Evolutionary conservation across 208 protist species (phyloP), one percentile per base, ranked within the genome.

Genomic region (Novymonas esmeraldas): DNA sequence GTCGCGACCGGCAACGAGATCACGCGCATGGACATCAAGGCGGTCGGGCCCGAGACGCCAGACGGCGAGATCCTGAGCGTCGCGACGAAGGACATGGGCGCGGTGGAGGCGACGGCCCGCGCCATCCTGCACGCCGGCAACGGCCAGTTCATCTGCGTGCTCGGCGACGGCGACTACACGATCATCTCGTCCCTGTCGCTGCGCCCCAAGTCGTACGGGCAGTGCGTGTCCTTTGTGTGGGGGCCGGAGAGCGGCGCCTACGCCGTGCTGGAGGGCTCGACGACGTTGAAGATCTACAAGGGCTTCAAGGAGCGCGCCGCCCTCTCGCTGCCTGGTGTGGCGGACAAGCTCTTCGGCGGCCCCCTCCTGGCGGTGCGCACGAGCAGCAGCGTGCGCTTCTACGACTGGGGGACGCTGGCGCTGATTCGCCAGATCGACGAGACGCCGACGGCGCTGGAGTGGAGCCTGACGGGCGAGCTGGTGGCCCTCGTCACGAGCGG

Each of bases 131-230:
- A 99, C 78, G 96, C 94, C 52, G 82, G 84, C 26, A 98, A 98
- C 70, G 98, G 98, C 33, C 94, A 98, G 65, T 99, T 96, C 56
- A 82, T 97, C 45, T 91, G 97, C 18, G 76, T 96, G n/a, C 75
- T 99, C 5, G 97, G 97, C 36, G 98, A 99, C 54, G 90, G 90
- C 54, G 98, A 99, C 66, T 99, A 98, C 86, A 98, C 98, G 49
- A 98, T 99, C 73, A 95, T 99, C 73, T 99, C 98, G 26, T 96
- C 98, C 2, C 78, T 99, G 4, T 94, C 89, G 0, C 96, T 96
- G 86, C 84, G 98, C 6, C 97, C 97, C 49, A 99, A 99, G 81
- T 85, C 82, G 24, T 99, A 98, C 76, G 99, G 99, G n/a, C 75
- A 82, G 44, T 98, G 93, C 29, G 65, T 98, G 7, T 97, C 99